Conservation (phyloP, 2,329 filamentous ascomycete species). For the Arthrinium puccinioides region DNA sequence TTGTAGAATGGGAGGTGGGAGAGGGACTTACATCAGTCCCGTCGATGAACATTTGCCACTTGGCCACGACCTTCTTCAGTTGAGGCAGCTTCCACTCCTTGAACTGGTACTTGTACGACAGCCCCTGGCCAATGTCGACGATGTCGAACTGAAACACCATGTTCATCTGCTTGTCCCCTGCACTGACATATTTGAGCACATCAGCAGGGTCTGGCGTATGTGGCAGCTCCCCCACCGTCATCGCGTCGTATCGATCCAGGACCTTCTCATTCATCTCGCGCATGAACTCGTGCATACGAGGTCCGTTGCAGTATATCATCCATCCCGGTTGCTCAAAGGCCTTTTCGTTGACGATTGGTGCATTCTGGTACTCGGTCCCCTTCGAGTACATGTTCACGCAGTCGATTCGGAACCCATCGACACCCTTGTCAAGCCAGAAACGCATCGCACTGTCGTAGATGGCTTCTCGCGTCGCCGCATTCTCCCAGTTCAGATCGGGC, state of each 20-base stretch:
- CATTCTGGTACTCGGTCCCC: constrained; percentile 36
- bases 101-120: constrained; percentile 17
- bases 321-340: constrained; percentile 26
- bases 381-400: constrained; percentile 55
- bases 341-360: constrained; percentile 27
- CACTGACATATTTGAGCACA: constrained; percentile 40
- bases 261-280: constrained; percentile 40
- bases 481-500: constrained; percentile 74
- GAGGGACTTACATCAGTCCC: constrained; percentile 1
- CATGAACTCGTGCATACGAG: constrained; percentile 45
- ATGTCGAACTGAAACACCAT: constrained; percentile 43
- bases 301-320: constrained; percentile 44
- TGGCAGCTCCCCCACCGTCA: constrained; percentile 50
- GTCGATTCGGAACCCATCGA: constrained; percentile 60
- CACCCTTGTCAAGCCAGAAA: constrained; percentile 67
- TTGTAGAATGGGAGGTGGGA: no score
- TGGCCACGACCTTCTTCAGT: constrained; percentile 4
- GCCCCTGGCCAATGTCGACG: constrained; percentile 34
- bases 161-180: constrained; percentile 35
- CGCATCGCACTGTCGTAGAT: constrained; percentile 53
- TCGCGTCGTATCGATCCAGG: constrained; percentile 40
- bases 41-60: neutral
- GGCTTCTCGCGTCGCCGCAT: constrained; percentile 54
- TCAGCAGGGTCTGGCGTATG: constrained; percentile 34
- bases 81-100: constrained; percentile 1